Conservation (phyloP, 441 rosid species). For the Arabidopsis lyrata region DNA sequence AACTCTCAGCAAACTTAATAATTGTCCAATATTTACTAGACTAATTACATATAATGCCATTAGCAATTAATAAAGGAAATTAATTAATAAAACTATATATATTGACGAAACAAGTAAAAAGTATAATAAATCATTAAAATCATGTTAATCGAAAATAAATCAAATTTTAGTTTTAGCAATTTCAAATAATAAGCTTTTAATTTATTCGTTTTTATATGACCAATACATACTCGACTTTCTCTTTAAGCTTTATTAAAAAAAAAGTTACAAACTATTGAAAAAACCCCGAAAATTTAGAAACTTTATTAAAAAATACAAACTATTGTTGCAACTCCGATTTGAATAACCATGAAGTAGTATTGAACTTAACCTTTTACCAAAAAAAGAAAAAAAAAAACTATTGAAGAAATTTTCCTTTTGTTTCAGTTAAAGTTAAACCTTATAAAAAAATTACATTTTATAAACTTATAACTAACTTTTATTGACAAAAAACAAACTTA, state of each 20-base stretch:
- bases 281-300: background rate
- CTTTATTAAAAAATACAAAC: background rate
- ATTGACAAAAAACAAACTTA: conserved; percentile 10
- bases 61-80: too few species aligned
- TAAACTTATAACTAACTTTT: background rate
- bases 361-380: too few species aligned
- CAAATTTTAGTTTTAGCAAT: background rate
- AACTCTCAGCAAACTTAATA: too few species aligned
- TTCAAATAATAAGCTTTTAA: background rate
- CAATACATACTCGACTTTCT: background rate
- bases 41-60: too few species aligned
- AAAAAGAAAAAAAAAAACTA: too few species aligned
- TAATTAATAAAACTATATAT: too few species aligned
- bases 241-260: background rate
- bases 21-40: too few species aligned
- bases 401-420: background rate
- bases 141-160: background rate
- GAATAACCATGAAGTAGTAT: too few species aligned
- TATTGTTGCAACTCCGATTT: too few species aligned
- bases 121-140: too few species aligned
- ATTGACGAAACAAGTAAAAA: too few species aligned
- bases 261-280: background rate
- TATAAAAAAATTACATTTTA: background rate
- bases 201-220: background rate
- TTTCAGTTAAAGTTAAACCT: conserved; percentile 35